Conservation (phyloP, 2,329 filamentous ascomycete genomes). For the Apiospora aurea region DNA sequence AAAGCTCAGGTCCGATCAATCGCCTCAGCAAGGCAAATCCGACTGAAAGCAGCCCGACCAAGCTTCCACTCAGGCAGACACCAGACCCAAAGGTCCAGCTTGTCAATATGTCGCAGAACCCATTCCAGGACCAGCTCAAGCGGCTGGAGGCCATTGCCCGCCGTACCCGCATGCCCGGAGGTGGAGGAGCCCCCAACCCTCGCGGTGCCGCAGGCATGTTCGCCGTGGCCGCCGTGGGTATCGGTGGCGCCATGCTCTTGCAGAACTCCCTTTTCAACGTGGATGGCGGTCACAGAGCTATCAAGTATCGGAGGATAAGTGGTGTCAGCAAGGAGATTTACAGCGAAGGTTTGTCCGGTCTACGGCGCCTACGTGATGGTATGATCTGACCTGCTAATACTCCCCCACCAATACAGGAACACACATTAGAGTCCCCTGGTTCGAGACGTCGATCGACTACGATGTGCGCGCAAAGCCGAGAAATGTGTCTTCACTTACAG, state of each 20-base stretch:
- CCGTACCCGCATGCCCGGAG: slow-evolving; percentile 36
- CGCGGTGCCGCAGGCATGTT: slow-evolving; percentile 49
- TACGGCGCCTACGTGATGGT: slow-evolving; percentile 17
- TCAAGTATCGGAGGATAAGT: slow-evolving; percentile 93
- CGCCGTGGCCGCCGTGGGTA: slow-evolving; percentile 49
- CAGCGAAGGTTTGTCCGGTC: slow-evolving; percentile 73
- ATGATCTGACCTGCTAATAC: background rate
- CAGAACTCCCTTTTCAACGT: slow-evolving; percentile 78
- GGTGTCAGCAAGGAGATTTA: slow-evolving; percentile 98
- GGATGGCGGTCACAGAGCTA: slow-evolving; percentile 97
- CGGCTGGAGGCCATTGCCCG: slow-evolving; percentile 38
- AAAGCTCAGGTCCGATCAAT: slow-evolving; percentile 4
- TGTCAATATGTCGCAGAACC: slow-evolving; percentile 41
- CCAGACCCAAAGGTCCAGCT: background rate
- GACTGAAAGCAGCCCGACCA: slow-evolving; percentile 11
- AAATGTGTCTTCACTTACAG: slow-evolving; percentile 95
- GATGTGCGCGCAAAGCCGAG: slow-evolving; percentile 97
- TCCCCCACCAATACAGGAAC: slow-evolving; percentile 66
- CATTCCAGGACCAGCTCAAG: slow-evolving; percentile 40
- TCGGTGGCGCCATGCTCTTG: slow-evolving; percentile 60
- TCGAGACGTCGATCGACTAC: slow-evolving; percentile 96
- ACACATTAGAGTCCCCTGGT: slow-evolving; percentile 93
- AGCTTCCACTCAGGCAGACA: background rate
- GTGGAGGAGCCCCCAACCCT: slow-evolving; percentile 50
- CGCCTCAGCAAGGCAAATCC: background rate